Evolutionary conservation across 2,329 filamentous ascomycete species (phyloP).

Genomic region (Fusarium paranaense): DNA sequence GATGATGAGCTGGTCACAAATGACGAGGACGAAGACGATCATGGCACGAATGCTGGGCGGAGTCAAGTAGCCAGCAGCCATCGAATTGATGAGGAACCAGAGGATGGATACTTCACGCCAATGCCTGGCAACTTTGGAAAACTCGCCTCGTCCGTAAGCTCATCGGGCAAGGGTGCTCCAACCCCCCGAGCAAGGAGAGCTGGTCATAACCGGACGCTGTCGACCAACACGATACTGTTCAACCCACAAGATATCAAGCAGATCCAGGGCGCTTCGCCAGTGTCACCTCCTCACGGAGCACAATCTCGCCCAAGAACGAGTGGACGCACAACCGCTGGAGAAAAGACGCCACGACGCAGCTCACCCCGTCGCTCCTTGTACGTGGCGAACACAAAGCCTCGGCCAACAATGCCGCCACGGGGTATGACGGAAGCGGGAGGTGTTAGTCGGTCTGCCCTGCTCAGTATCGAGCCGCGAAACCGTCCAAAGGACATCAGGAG

Average conservation of each 20-base stretch:
- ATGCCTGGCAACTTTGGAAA: constrained; percentile 56
- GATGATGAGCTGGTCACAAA: constrained; percentile 91
- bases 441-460: constrained; percentile 59
- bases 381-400: constrained; percentile 62
- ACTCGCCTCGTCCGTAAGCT: constrained; percentile 50
- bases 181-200: constrained; percentile 53
- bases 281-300: constrained; percentile 52
- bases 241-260: constrained; percentile 69
- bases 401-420: constrained; percentile 65
- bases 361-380: constrained; percentile 62
- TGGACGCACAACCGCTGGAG: constrained; percentile 45
- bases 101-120: constrained; percentile 69
- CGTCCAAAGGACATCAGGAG: constrained; percentile 55
- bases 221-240: constrained; percentile 86
- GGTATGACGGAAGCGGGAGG: constrained; percentile 50
- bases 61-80: constrained; percentile 44
- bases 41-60: constrained; percentile 56
- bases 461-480: constrained; percentile 61
- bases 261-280: constrained; percentile 55
- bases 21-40: constrained; percentile 75
- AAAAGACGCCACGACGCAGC: constrained; percentile 56
- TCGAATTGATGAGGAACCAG: constrained; percentile 49
- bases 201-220: constrained; percentile 78
- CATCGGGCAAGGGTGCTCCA: constrained; percentile 44
- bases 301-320: constrained; percentile 53